A percentile compares a stretch with the other conserved stretches of the same genome.
These are phyloP conservation scores for Arthromyces matolae DNA, from an alignment of 768 basidiomycete species.

Conservation along the genomic window DNA sequence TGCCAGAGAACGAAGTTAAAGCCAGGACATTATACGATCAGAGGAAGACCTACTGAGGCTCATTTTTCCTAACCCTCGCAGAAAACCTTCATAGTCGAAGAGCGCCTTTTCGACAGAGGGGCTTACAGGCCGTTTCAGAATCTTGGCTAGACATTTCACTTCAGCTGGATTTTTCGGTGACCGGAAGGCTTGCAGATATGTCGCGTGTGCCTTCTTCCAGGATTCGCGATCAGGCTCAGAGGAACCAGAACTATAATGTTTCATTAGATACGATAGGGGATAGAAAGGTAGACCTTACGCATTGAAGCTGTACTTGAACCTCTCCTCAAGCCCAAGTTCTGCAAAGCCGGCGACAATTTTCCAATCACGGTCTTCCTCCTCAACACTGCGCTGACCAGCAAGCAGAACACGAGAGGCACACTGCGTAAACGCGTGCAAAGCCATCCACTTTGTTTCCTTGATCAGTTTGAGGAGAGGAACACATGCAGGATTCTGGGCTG, in stretches of 20 bases:
- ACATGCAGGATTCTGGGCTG: slow-evolving; percentile 68
- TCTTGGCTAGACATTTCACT: slow-evolving; percentile 52
- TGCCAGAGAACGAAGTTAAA: slow-evolving; percentile 18
- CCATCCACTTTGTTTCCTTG: slow-evolving; percentile 65
- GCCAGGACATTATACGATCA: slow-evolving; percentile 1
- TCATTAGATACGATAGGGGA: background rate
- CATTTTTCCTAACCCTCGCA: slow-evolving; percentile 72
- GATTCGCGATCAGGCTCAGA: slow-evolving; percentile 57
- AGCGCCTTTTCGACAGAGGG: slow-evolving; percentile 51
- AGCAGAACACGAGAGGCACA: slow-evolving; percentile 63
- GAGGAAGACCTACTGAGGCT: slow-evolving; percentile 63
- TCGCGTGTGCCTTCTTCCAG: slow-evolving; percentile 64
- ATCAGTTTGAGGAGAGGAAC: slow-evolving; percentile 58
- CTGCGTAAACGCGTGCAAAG: slow-evolving; percentile 67
- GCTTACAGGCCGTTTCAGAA: slow-evolving; percentile 49
- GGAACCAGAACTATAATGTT: slow-evolving; percentile 13
- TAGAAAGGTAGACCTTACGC: slow-evolving; percentile 30
- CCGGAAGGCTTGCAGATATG: slow-evolving; percentile 61
- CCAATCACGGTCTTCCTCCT: slow-evolving; percentile 46
- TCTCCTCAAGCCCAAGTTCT: slow-evolving; percentile 72
- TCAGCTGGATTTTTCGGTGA: slow-evolving; percentile 47
- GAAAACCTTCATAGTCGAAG: slow-evolving; percentile 75
- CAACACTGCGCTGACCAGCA: slow-evolving; percentile 44
- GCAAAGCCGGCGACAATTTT: slow-evolving; percentile 59
- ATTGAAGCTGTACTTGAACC: slow-evolving; percentile 48